Percentiles rank a stretch among this genome's conserved stretches.
Conservation (phyloP, 176 grass and related monocot species). For the Canna indica region DNA sequence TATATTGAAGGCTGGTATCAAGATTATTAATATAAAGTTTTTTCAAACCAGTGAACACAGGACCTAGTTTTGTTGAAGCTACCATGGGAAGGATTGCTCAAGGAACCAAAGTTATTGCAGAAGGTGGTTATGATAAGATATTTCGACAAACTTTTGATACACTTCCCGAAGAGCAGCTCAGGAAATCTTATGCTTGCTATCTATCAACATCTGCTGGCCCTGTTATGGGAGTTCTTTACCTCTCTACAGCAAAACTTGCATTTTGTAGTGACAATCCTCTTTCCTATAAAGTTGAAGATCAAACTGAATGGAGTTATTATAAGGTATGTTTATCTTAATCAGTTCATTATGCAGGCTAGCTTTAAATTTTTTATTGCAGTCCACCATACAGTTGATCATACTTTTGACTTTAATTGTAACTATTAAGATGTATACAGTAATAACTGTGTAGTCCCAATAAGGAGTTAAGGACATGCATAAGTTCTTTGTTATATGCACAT, state of each 20-base stretch:
- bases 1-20: background rate
- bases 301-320: conserved; percentile 24
- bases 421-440: too few relatives aligned
- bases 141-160: conserved; percentile 23
- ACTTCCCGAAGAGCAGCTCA: conserved; percentile 20
- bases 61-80: conserved; percentile 20
- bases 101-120: conserved; percentile 23
- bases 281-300: conserved; percentile 16
- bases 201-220: conserved; percentile 20
- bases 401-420: background rate
- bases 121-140: conserved; percentile 27
- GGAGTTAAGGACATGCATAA: too few relatives aligned
- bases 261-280: conserved; percentile 23
- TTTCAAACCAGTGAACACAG: conserved; percentile 16
- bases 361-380: background rate
- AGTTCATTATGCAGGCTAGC: background rate
- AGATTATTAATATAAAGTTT: background rate
- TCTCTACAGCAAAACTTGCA: conserved; percentile 18
- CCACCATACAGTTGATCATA: background rate
- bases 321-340: conserved; percentile 4
- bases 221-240: conserved; percentile 22
- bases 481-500: too few relatives aligned
- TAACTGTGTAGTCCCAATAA: too few relatives aligned
- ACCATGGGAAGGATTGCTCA: conserved; percentile 23
- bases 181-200: conserved; percentile 17